Base-by-base conservation (phyloP, 306 rosid genomes). In the Lathyrus tuberosus region DNA sequence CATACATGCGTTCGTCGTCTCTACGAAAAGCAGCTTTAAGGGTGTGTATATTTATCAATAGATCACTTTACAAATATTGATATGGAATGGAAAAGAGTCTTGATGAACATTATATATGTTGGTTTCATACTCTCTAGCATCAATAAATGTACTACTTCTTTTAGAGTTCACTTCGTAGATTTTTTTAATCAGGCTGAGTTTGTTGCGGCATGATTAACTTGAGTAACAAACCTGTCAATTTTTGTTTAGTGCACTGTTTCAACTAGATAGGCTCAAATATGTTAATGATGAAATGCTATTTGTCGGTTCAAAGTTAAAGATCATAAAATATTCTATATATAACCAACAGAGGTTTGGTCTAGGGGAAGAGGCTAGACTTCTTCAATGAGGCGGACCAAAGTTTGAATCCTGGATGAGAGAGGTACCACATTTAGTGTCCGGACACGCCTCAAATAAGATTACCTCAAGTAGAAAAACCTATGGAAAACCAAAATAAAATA, bases 11-110 rank as follows among this genome's bases (percentile, higher is more conserved):
- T 18, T 90, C 97, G 30, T 90, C 98, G 10, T 79, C 92, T 65
- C 88, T 94, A 67, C 85, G 97, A 17, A 90, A 87, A 80, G 88
- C 96, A 74, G 97, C 98, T 65, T 83, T 94, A 78, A 88, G 84
- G 97, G 98, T 93, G 63, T 41, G 97, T 75, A 48, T 70, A 62
- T 71, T 68, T 62, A 43, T 78, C 51, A 8, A 6, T 15, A 62
- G 49, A 18, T n/a, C 46, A 52, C 63, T 44, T 57, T 33, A 28
- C 9, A 22, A 38, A 4, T 62, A 17, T 62, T 14, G 17, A 77
- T 41, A 42, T 62, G 40, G 52, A 67, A 73, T 77, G 15, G 31
- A 54, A 37, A 44, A 18, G 35, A 38, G 30, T 33, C 43, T 47
- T 33, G 10, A 4, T 41, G 68, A 67, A 65, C 52, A 28, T 10